Conservation (phyloP, 208 protist genomes). For the Blastocrithidia nonstop region DNA sequence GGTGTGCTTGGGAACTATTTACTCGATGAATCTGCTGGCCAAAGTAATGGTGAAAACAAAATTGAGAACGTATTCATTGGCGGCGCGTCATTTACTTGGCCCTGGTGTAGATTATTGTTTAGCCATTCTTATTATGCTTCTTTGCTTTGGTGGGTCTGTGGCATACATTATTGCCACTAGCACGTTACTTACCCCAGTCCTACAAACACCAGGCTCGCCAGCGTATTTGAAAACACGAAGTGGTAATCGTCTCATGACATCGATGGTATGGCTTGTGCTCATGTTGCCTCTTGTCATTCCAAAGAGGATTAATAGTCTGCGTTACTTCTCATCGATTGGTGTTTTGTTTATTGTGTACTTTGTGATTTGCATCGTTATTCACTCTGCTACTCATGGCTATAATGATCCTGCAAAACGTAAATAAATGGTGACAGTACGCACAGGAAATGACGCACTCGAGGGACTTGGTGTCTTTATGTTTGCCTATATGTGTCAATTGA, state of each 20-base stretch:
- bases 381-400: conserved; percentile 15
- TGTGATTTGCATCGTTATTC: conserved; percentile 40
- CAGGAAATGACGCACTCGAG: conserved; percentile 12
- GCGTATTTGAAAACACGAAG: conserved; percentile 6
- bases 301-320: conserved; percentile 71
- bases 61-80: conserved; percentile 18
- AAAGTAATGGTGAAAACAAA: conserved; percentile 15
- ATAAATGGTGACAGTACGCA: conserved; percentile 13
- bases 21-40: conserved; percentile 35
- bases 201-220: conserved; percentile 10
- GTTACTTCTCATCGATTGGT: conserved; percentile 40
- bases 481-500: conserved; percentile 42
- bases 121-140: conserved; percentile 21
- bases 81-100: conserved; percentile 27
- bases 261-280: conserved; percentile 31
- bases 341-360: conserved; percentile 60
- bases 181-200: conserved; percentile 20
- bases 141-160: conserved; percentile 31
- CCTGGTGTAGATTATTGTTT: conserved; percentile 25
- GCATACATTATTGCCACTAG: conserved; percentile 39
- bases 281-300: conserved; percentile 69
- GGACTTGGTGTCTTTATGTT: conserved; percentile 42
- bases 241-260: conserved; percentile 29
- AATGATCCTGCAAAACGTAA: conserved; percentile 11
- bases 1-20: conserved; percentile 18